A percentile compares a stretch with the other conserved stretches of the same genome.
Evolutionary conservation across 192 early-diverging fungal species (phyloP).

Genomic region (Linnemannia schmuckeri): DNA sequence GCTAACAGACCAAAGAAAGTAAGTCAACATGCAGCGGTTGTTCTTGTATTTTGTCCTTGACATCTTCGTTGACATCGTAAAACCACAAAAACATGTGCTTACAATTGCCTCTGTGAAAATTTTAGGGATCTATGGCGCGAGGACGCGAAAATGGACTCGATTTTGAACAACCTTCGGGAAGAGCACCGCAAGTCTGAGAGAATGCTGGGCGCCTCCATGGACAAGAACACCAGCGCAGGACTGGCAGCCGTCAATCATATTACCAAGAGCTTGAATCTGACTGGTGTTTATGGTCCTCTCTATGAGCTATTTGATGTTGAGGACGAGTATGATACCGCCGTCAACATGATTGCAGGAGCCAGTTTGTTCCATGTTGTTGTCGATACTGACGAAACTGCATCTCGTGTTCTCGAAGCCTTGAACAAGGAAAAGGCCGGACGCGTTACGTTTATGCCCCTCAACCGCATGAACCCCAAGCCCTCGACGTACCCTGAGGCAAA

Average conservation of each 20-base stretch:
- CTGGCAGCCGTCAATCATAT: constrained; percentile 80
- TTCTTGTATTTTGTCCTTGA: neutral
- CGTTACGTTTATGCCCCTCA: constrained; percentile 97
- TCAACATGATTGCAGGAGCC: constrained; percentile 87
- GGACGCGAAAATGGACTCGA: constrained; percentile 79
- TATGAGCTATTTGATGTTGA: constrained; percentile 94
- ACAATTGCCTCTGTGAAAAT: neutral
- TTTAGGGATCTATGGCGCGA: constrained; percentile 90
- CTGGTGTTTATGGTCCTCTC: constrained; percentile 91
- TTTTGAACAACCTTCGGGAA: constrained; percentile 75
- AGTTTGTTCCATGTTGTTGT: constrained; percentile 98
- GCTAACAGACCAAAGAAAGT: constrained; percentile 80
- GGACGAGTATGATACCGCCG: constrained; percentile 84
- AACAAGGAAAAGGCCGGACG: constrained; percentile 79
- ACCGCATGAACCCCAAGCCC: constrained; percentile 77
- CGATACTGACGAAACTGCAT: constrained; percentile 93
- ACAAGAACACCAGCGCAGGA: constrained; percentile 86
- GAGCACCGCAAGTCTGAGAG: constrained; percentile 83
- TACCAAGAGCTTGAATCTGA: constrained; percentile 70
- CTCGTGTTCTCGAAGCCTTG: constrained; percentile 72
- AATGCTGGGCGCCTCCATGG: constrained; percentile 79
- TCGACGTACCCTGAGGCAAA: constrained; percentile 73
- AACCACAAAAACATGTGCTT: neutral
- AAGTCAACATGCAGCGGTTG: constrained; percentile 18
- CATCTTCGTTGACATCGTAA: neutral